A percentile compares a stretch with the other conserved stretches of the same genome.
phyloP scores from a whole-genome alignment of 164 flowering plant genomes.

The Tetracentron sinense region DNA sequence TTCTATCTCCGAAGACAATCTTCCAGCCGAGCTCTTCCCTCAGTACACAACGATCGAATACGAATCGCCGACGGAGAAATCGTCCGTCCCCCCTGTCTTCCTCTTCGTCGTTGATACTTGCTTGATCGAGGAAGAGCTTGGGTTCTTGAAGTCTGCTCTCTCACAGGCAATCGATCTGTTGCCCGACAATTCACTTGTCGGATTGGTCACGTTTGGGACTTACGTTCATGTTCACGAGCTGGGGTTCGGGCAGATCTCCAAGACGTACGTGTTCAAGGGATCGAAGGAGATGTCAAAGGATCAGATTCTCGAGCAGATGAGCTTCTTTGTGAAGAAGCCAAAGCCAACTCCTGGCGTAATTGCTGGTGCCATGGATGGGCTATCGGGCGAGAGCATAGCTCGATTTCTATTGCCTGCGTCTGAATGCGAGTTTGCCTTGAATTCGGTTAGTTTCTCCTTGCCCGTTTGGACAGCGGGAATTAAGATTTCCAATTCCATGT shows the following conservation, averaged over 20 bases:
- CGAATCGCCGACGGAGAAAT: constrained; percentile 27
- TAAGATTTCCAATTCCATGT: too few species aligned
- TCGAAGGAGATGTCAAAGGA: constrained; percentile 75
- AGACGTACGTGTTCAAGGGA: constrained; percentile 78
- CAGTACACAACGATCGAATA: constrained; percentile 87
- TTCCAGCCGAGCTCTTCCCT: constrained; percentile 85
- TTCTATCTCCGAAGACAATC: constrained; percentile 5
- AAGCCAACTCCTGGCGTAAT: constrained; percentile 67
- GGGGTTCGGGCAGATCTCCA: constrained; percentile 67
- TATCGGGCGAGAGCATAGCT: constrained; percentile 63
- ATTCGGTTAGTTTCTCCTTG: constrained; percentile 42
- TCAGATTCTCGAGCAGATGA: constrained; percentile 79
- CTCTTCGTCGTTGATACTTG: constrained; percentile 81
- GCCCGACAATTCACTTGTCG: constrained; percentile 78
- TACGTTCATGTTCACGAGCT: constrained; percentile 84
- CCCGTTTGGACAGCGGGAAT: too few species aligned
- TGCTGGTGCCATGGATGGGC: constrained; percentile 81
- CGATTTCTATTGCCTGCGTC: constrained; percentile 84
- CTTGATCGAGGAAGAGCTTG: constrained; percentile 83
- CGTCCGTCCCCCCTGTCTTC: constrained; percentile 48
- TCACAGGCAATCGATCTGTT: constrained; percentile 67
- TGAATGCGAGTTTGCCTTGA: constrained; percentile 79
- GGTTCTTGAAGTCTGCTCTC: constrained; percentile 60
- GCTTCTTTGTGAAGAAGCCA: constrained; percentile 68
- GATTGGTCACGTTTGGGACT: constrained; percentile 83